Evolutionary conservation across 176 grass and related monocot species (phyloP).

Genomic region (Pontederia crassipes): DNA sequence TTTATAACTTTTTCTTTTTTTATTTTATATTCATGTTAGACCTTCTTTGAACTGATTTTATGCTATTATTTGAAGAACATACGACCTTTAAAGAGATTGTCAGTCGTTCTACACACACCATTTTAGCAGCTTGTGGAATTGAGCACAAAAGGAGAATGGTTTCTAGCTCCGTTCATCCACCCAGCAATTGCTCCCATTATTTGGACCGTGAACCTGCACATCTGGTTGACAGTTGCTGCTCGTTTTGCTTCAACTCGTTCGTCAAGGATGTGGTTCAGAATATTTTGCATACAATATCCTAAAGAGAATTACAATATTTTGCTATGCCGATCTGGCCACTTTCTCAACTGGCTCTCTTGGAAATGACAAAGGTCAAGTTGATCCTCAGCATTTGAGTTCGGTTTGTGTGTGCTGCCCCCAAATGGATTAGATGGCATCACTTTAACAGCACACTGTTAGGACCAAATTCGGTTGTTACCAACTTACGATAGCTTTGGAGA

Average conservation of each 20-base stretch:
- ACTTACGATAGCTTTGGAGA: too few relatives aligned
- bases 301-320: too few relatives aligned
- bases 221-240: slow-evolving; percentile 36
- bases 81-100: slow-evolving; percentile 20
- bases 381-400: too few relatives aligned
- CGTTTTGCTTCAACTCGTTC: slow-evolving; percentile 37
- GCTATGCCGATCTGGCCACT: too few relatives aligned
- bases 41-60: slow-evolving; percentile 25
- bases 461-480: too few relatives aligned
- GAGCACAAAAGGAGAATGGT: slow-evolving; percentile 30
- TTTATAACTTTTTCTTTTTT: not conserved
- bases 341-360: too few relatives aligned
- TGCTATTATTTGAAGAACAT: slow-evolving; percentile 29
- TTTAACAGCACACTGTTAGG: too few relatives aligned
- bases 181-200: slow-evolving; percentile 19
- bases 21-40: not conserved
- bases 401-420: too few relatives aligned
- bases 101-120: slow-evolving; percentile 29
- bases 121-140: slow-evolving; percentile 39
- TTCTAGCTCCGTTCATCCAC: slow-evolving; percentile 22
- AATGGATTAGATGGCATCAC: too few relatives aligned
- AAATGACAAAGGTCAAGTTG: too few relatives aligned
- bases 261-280: slow-evolving; percentile 30
- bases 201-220: slow-evolving; percentile 13
- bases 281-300: slow-evolving; percentile 3